phyloP scores from a whole-genome alignment of 225 moss, liverwort and hornwort species.

The Sphagnum tenellum region DNA sequence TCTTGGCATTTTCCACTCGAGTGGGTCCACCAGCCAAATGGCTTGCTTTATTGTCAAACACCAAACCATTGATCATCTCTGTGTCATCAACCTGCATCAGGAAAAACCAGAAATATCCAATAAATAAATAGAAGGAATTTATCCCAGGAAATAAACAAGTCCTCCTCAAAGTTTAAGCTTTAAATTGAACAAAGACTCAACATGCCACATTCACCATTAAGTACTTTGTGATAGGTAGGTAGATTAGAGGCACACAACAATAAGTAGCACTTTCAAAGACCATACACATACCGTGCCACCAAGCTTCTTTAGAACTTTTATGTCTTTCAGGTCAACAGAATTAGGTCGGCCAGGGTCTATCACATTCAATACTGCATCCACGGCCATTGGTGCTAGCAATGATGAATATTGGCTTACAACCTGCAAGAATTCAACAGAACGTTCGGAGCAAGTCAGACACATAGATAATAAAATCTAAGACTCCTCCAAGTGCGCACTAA shows the following conservation, averaged over 20 bases:
- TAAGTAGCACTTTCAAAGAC: too few relatives aligned
- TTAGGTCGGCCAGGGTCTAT: constrained; percentile 75
- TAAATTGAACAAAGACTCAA: too few relatives aligned
- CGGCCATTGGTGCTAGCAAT: constrained; percentile 85
- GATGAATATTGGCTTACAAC: constrained; percentile 97
- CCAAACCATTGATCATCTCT: constrained; percentile 83
- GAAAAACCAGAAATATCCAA: not conserved
- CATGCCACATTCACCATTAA: too few relatives aligned
- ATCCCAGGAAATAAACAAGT: too few relatives aligned
- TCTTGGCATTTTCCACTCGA: constrained; percentile 78
- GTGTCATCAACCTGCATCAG: constrained; percentile 80
- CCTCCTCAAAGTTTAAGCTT: too few relatives aligned
- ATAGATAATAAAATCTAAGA: too few relatives aligned
- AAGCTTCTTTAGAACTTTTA: constrained; percentile 91
- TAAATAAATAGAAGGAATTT: too few relatives aligned
- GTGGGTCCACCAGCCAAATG: constrained; percentile 94
- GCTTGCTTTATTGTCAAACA: constrained; percentile 97
- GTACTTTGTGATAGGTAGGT: too few relatives aligned
- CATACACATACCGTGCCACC: constrained; percentile 68
- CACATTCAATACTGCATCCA: constrained; percentile 79
- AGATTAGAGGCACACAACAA: too few relatives aligned
- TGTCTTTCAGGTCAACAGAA: constrained; percentile 75
- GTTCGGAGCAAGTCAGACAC: too few relatives aligned
- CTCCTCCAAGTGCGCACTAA: too few relatives aligned
- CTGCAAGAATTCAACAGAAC: constrained; percentile 13